Evolutionary conservation across 1,139 yeast species (phyloP).

Genomic region (Lizanozyma gosingica): DNA sequence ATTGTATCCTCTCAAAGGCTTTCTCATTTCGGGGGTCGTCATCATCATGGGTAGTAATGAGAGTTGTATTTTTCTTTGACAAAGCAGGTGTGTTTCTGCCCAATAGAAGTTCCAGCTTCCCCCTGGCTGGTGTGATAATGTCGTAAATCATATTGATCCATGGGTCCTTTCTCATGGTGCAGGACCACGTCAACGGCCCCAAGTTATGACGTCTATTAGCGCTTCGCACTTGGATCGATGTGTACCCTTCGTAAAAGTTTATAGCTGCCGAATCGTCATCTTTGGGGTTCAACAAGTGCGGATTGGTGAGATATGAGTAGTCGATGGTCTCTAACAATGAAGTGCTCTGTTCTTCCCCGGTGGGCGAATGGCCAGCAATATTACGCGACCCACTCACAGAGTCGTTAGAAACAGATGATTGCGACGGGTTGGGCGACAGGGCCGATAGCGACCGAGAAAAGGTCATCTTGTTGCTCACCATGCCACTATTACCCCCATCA

Average conservation of each 20-base stretch:
- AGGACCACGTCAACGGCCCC: slow-evolving; percentile 44
- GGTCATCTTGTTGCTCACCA: no score
- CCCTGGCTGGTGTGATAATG: not conserved
- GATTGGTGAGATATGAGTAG: not conserved
- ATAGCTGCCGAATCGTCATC: slow-evolving; percentile 10
- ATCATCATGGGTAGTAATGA: not conserved
- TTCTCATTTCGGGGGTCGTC: slow-evolving; percentile 10
- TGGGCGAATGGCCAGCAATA: not conserved
- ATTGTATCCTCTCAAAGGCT: slow-evolving; percentile 22
- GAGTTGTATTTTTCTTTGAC: not conserved
- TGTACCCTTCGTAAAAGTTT: slow-evolving; percentile 25
- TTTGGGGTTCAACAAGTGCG: not conserved
- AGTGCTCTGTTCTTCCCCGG: not conserved
- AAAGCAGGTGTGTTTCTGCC: not conserved
- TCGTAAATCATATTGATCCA: slow-evolving; percentile 14
- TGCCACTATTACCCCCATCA: no score
- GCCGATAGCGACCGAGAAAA: no score
- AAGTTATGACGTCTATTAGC: slow-evolving; percentile 26
- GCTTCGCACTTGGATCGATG: slow-evolving; percentile 15
- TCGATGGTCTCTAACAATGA: not conserved
- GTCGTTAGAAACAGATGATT: not conserved
- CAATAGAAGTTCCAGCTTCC: not conserved
- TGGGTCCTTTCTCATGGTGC: slow-evolving; percentile 40
- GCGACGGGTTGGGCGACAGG: not conserved
- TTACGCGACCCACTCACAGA: not conserved